phyloP scores from a whole-genome alignment of 2,329 filamentous ascomycete genomes.

The Ceratocystiopsis sp. region DNA sequence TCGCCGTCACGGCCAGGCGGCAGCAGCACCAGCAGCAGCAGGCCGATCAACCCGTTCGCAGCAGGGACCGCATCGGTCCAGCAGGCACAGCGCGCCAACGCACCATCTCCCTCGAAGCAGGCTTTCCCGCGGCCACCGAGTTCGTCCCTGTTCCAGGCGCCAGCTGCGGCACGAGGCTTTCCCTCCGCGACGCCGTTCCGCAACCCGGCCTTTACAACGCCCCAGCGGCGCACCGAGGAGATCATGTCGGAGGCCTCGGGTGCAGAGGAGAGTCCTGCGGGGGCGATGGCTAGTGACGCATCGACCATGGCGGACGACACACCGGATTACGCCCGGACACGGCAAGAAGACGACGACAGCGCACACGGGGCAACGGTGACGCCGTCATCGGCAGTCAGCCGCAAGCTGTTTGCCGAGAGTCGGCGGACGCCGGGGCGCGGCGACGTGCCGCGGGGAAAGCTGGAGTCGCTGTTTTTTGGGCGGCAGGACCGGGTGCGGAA shows the following conservation, averaged over 20 bases:
- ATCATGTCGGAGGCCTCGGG: conserved; percentile 37
- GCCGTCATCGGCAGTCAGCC: conserved; percentile 23
- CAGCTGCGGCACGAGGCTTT: conserved; percentile 17
- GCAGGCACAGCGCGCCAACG: neutral
- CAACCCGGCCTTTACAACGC: conserved; percentile 48
- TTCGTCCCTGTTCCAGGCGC: conserved; percentile 29
- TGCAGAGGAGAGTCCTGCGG: conserved; percentile 41
- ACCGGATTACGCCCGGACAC: conserved; percentile 22
- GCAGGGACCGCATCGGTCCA: neutral
- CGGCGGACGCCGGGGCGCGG: conserved; percentile 41
- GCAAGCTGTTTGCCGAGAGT: conserved; percentile 7
- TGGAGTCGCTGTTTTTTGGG: conserved; percentile 18
- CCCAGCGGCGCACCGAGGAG: conserved; percentile 38
- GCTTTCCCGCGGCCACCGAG: conserved; percentile 22
- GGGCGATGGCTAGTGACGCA: conserved; percentile 27
- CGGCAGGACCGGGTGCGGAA: conserved; percentile 32
- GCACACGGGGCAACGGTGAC: conserved; percentile 27
- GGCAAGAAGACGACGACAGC: conserved; percentile 19
- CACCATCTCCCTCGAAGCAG: conserved; percentile 13
- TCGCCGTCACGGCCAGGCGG: conserved; percentile 11
- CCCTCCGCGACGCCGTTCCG: conserved; percentile 37
- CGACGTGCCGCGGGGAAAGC: conserved; percentile 38
- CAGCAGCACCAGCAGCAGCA: neutral
- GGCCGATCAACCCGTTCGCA: conserved; percentile 13
- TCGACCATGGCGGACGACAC: conserved; percentile 36